Evolutionary conservation across 495 filamentous ascomycete genomes (phyloP), one percentile per base, ranked within the genome.

Genomic region (Penicillium soppii): DNA sequence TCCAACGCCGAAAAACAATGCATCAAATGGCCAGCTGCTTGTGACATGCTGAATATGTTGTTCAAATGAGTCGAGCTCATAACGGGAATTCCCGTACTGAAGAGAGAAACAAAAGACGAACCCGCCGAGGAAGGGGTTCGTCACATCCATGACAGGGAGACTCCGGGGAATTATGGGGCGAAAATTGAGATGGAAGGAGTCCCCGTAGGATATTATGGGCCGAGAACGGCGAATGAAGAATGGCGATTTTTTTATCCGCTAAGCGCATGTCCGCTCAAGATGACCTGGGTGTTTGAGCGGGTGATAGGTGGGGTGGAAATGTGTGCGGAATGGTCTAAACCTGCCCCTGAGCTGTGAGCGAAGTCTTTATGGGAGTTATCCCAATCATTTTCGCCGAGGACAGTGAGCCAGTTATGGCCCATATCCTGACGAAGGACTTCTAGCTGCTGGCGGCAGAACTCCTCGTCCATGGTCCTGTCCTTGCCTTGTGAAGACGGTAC

Each of bases 351-450:
- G 42, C 68, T 62, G 47, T 70, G 56, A 25, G 65, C 55, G 45
- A 69, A 51, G 49, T 70, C 57, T 43, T 62, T 68, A 33, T 60
- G 65, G 13, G 60, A 60, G 47, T 58, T 65, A 50, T 71, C 73
- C 82, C 78, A 86, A n/a, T 78, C 75, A 60, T 90, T 87, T 55
- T 96, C 94, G 49, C 84, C 85, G 38, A 97, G 77, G 5, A 90
- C 88, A 52, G 83, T 90, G 25, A 97, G 78, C 81, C 95, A 98
- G 41, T 83, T 85, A 53, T 82, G 87, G 29, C 90, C 89, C 43
- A 95, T 83, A 52, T 96, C 89, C 56, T 85, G 85, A 35, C 88
- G 86, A 15, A 96, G 70, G 10, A 87, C 87, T 66, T 94, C 90
- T 40, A 97, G 82, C 58, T 91, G 91, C 65, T 86, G 87, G 32